phyloP scores from a whole-genome alignment of 257 asterid genomes.

The Capsicum rhomboideum region DNA sequence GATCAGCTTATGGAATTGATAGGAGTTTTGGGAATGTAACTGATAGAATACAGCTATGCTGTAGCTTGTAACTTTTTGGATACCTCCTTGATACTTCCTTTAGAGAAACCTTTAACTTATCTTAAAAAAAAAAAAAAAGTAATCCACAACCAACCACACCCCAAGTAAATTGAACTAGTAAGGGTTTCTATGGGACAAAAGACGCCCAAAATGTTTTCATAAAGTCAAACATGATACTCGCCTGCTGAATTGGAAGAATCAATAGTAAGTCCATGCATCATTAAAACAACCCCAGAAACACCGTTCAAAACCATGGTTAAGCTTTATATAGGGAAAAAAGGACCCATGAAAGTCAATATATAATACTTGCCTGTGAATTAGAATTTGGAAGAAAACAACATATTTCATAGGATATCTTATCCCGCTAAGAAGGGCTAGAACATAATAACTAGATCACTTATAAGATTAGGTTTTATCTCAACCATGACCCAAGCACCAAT shows the following conservation, averaged over 20 bases:
- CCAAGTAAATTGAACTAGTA: not conserved
- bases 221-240: not conserved
- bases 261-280: not conserved
- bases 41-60: no score
- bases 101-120: not conserved
- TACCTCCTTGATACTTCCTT: not conserved
- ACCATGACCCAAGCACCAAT: not conserved
- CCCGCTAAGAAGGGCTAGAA: not conserved
- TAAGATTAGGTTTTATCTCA: not conserved
- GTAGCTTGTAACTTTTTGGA: no score
- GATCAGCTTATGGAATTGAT: no score
- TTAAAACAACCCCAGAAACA: not conserved
- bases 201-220: not conserved
- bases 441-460: no score
- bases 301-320: not conserved
- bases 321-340: not conserved
- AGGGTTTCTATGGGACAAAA: not conserved
- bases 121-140: no score
- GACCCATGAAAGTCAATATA: not conserved
- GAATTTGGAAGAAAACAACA: not conserved
- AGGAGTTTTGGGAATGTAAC: no score
- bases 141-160: not conserved
- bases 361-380: not conserved
- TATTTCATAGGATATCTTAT: not conserved
- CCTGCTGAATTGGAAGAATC: not conserved